These are phyloP conservation scores for Leishmania guyanensis DNA, from an alignment of 208 protist genomes.

Conservation along the genomic window DNA sequence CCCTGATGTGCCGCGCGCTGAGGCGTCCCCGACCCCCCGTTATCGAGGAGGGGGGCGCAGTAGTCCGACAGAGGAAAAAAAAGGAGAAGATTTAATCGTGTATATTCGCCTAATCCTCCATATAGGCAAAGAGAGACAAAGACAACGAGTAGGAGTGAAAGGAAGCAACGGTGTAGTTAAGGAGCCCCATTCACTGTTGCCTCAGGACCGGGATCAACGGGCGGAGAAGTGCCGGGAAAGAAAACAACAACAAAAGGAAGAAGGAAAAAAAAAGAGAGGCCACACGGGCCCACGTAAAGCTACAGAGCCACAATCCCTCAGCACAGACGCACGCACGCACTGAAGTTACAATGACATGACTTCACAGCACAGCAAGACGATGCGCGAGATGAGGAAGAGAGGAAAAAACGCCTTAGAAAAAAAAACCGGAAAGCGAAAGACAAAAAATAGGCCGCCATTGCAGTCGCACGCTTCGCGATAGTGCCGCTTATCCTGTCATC, in stretches of 20 bases:
- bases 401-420: conserved; percentile 2
- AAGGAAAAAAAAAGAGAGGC: background rate
- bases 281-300: background rate
- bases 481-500: too few relatives aligned
- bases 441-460: too few relatives aligned
- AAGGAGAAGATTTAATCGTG: background rate
- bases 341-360: too few relatives aligned
- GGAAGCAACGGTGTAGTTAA: background rate
- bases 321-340: background rate
- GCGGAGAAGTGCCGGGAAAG: background rate
- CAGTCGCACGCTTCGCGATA: too few relatives aligned
- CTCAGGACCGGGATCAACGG: background rate
- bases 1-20: background rate
- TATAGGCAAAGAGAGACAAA: background rate
- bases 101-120: background rate
- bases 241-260: background rate
- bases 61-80: background rate
- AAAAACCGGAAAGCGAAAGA: background rate
- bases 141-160: background rate
- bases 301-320: background rate
- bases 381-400: background rate
- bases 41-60: background rate
- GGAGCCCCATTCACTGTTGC: background rate
- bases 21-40: background rate
- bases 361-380: too few relatives aligned